Percentiles rank a stretch among this genome's conserved stretches.
These are phyloP conservation scores for Anthoceros angustus DNA, from an alignment of 225 moss, liverwort and hornwort genomes.

Conservation along the genomic window DNA sequence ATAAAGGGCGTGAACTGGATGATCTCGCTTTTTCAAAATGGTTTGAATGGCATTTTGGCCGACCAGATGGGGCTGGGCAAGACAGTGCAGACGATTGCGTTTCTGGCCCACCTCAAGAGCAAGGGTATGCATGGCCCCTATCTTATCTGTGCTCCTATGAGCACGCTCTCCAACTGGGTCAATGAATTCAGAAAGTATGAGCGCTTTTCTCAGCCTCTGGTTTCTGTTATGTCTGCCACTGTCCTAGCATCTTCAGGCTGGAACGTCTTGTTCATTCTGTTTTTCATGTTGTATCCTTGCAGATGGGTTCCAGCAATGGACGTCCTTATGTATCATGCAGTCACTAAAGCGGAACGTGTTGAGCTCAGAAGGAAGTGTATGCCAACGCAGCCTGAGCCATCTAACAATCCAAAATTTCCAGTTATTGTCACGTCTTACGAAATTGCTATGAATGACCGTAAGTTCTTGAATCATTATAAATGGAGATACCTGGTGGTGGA, in stretches of 20 bases:
- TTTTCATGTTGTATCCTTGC: background rate
- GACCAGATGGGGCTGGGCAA: conserved; percentile 99
- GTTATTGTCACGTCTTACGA: conserved; percentile 89
- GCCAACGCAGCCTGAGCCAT: conserved; percentile 10
- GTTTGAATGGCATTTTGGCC: conserved; percentile 85
- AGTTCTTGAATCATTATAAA: conserved; percentile 45
- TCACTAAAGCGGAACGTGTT: conserved; percentile 38
- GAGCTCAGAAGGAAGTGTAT: conserved; percentile 45
- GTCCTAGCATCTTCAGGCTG: background rate
- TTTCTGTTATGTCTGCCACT: background rate
- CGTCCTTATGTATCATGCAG: conserved; percentile 72
- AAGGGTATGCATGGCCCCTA: conserved; percentile 85
- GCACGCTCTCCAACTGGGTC: conserved; percentile 94
- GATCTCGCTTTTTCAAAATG: conserved; percentile 95
- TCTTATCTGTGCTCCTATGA: conserved; percentile 70
- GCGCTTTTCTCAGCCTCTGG: background rate
- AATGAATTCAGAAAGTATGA: conserved; percentile 52
- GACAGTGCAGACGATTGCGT: conserved; percentile 80
- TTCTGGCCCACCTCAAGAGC: conserved; percentile 77
- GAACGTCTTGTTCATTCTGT: background rate
- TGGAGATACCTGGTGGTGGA: conserved; percentile 91
- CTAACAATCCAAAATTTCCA: conserved; percentile 42
- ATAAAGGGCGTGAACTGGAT: conserved; percentile 93
- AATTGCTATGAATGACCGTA: conserved; percentile 78
- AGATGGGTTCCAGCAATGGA: conserved; percentile 71